Base-by-base conservation (phyloP, 257 asterid genomes). In the Scutellaria baicalensis region DNA sequence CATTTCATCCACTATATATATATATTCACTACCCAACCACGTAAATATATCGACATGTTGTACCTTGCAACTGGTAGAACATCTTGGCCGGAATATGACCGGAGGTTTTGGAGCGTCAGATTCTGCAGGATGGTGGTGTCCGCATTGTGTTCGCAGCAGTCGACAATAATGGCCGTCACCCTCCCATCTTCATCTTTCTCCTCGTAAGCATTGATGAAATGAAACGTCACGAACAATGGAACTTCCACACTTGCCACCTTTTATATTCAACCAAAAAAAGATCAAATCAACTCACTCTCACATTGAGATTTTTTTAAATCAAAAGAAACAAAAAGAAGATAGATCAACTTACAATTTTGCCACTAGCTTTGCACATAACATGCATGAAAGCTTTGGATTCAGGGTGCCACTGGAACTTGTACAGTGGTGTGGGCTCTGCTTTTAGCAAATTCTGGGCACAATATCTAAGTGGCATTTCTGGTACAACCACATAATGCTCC, bases 231-330 rank as follows among this genome's bases (percentile, higher is more conserved):
- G 9, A 10, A 94, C 2, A 91, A 40, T 14, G 99, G 99, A 66
- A 94, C 98, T 81, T 94, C 98, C 31, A 91, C 99, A 31, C 95
- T 94, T 45, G 96, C 90, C 78, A 91, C 99, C 99, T 94, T 78
- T 55, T 9, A 62, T 13, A 9, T 16, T 31, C 60, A 9, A 27
- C 1, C 61, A 50, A 36, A 6, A 65, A n/a, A 9, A 48, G 9
- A 31, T 33, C 8, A 33, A 31, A 6, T 14, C 1, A 27, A 27
- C 0, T 27, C 33, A 27, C 4, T 5, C 33, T 27, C 33, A 27
- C 33, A 27, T 2, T 27, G 33, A 3, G 2, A 4, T 27, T 27
- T 5, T 27, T 27, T 27, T 27, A 27, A 27, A 27, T 27, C 0
- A 27, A 27, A 5, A 56, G 0, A 56, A 11, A 11, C 9, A 14